phyloP scores from a whole-genome alignment of 306 rosid genomes.

The Comarum palustre region DNA sequence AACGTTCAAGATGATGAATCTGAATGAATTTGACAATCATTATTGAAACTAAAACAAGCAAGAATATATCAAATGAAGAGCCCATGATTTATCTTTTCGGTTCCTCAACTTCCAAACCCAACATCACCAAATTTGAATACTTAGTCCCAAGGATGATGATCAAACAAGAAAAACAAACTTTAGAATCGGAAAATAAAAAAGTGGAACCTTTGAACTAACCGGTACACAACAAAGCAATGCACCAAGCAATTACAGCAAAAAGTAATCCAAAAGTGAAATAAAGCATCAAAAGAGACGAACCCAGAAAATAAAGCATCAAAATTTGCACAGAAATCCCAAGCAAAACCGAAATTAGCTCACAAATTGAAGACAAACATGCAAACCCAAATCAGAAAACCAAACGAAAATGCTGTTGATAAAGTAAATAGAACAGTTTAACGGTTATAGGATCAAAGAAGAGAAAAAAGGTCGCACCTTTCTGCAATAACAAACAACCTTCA shows the following conservation, averaged over 20 bases:
- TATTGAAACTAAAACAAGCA: not conserved
- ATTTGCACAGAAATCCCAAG: not conserved
- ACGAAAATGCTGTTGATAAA: not conserved
- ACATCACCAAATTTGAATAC: too few relatives aligned
- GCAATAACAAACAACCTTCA: not conserved
- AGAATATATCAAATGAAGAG: not conserved
- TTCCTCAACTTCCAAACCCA: not conserved
- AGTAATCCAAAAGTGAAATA: not conserved
- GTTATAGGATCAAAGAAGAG: not conserved
- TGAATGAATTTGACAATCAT: too few relatives aligned
- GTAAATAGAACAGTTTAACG: not conserved
- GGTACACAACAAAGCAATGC: conserved; percentile 20
- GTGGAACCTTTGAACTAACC: not conserved
- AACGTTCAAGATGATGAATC: not conserved
- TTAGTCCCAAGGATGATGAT: not conserved
- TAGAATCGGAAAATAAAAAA: not conserved
- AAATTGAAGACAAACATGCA: not conserved
- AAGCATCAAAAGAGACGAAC: conserved; percentile 3
- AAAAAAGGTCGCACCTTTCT: conserved; percentile 11
- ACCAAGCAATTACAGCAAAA: conserved; percentile 6
- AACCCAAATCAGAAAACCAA: conserved; percentile 12
- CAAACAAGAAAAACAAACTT: not conserved
- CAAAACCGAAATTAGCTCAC: not conserved
- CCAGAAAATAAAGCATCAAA: conserved; percentile 4
- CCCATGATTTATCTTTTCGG: not conserved